Conservation (phyloP, 139 green algal genomes). For the Chlorella sp. region DNA sequence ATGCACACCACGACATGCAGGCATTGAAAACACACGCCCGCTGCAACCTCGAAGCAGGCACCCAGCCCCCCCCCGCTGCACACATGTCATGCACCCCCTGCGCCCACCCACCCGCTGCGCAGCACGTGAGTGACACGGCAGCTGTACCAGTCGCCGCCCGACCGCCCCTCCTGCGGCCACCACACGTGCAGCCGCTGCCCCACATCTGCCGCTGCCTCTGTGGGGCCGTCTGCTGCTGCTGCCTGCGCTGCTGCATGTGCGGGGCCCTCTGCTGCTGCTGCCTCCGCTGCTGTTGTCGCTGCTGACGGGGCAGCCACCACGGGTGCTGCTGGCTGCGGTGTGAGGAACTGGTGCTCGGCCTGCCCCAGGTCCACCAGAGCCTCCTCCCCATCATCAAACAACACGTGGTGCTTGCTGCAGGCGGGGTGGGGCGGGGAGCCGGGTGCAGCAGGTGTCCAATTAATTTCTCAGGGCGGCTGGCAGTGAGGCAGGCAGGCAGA, state of each 20-base stretch:
- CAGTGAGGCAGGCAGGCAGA: no score
- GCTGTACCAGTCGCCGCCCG: neutral
- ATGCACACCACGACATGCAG: no score
- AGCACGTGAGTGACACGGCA: slow-evolving; percentile 7
- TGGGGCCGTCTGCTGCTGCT: no score
- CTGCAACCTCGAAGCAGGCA: neutral
- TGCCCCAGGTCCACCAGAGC: neutral
- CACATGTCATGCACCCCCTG: neutral
- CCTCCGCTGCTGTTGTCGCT: neutral
- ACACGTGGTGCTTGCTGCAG: slow-evolving; percentile 19
- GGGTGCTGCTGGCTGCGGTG: neutral
- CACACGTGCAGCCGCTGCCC: slow-evolving; percentile 12
- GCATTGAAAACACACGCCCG: no score
- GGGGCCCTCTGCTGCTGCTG: neutral
- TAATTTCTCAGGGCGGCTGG: no score
- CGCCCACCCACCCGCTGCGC: neutral
- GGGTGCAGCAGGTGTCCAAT: no score
- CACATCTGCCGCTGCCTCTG: neutral
- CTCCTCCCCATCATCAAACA: slow-evolving; percentile 13
- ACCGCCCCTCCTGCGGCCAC: neutral
- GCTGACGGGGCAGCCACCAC: no score
- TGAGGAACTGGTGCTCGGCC: neutral
- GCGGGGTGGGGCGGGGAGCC: no score
- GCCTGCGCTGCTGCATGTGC: neutral
- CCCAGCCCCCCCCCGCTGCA: neutral